These are phyloP conservation scores for Mucor saturninus DNA, from an alignment of 371 early-diverging fungal species.

Conservation along the genomic window DNA sequence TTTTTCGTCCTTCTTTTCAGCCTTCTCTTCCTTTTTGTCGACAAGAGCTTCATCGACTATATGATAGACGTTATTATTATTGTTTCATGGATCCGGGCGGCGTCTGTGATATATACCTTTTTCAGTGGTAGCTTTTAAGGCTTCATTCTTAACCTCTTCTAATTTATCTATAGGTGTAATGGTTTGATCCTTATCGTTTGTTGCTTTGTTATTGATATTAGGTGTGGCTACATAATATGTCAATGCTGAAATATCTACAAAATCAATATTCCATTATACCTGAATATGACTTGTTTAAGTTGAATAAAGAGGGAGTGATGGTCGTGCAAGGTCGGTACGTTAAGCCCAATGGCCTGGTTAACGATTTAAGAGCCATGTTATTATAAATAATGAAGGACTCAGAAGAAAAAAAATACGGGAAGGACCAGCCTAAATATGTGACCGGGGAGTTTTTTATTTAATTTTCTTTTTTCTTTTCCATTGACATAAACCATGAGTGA, in stretches of 20 bases:
- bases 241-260: neutral
- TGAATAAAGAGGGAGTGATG: constrained; percentile 8
- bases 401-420: constrained; percentile 3
- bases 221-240: neutral
- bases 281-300: constrained; percentile 11
- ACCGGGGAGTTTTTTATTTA: constrained; percentile 8
- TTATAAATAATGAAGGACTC: neutral
- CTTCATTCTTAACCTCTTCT: neutral
- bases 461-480: constrained; percentile 3
- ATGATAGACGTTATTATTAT: neutral
- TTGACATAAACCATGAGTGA: no score
- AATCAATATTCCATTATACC: constrained; percentile 19
- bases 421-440: constrained; percentile 11
- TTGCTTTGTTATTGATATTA: neutral
- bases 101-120: constrained; percentile 5
- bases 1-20: constrained; percentile 7
- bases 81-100: neutral
- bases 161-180: neutral
- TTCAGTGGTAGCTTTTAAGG: constrained; percentile 1
- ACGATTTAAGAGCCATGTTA: constrained; percentile 25
- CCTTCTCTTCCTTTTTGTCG: constrained; percentile 3
- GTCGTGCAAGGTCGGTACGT: constrained; percentile 2
- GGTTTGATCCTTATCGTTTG: neutral
- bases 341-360: constrained; percentile 14
- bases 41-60: constrained; percentile 1